phyloP scores from a whole-genome alignment of 768 basidiomycete genomes.

The Russula ochroleuca region DNA sequence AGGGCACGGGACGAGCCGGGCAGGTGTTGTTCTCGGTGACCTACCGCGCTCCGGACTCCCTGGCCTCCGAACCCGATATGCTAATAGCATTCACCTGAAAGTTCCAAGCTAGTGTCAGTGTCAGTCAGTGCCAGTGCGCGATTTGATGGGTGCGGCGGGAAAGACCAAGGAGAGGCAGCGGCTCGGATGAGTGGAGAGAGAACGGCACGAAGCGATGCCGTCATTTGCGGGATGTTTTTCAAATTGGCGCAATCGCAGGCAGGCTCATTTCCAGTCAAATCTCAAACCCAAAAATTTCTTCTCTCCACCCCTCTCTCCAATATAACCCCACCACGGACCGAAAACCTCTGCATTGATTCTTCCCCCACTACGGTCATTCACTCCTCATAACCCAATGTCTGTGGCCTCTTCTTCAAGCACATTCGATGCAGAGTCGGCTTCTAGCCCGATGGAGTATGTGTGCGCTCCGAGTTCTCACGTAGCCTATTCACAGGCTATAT shows the following conservation, averaged over 20 bases:
- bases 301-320: neutral
- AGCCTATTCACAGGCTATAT: neutral
- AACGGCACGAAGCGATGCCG: neutral
- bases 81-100: neutral
- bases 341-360: neutral
- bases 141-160: neutral
- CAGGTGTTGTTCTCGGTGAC: neutral
- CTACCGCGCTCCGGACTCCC: neutral
- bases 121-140: neutral
- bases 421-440: slow-evolving; percentile 6
- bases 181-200: neutral
- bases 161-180: neutral
- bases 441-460: neutral
- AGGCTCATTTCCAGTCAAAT: neutral
- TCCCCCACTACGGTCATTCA: neutral
- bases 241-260: neutral
- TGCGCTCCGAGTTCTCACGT: neutral
- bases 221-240: neutral
- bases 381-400: neutral
- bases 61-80: neutral
- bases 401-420: neutral
- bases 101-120: too few relatives aligned
- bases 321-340: neutral
- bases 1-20: neutral
- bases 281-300: neutral